phyloP scores from a whole-genome alignment of 2,329 filamentous ascomycete species.

The Diaporthe vaccinii region DNA sequence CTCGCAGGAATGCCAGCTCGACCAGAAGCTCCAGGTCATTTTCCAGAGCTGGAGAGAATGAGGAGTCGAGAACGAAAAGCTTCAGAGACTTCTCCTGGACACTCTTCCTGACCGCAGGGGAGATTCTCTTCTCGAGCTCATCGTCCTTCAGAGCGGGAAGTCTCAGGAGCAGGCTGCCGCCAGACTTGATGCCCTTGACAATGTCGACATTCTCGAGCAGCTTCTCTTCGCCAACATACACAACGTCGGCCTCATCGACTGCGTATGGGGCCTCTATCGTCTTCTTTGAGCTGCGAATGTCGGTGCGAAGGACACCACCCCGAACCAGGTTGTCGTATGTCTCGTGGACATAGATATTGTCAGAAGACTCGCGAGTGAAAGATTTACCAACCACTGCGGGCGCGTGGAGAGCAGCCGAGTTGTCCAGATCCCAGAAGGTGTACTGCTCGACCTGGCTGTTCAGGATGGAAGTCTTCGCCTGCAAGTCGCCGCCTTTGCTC shows the following conservation, averaged over 20 bases:
- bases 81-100: conserved; percentile 78
- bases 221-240: conserved; percentile 83
- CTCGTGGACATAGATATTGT: conserved; percentile 72
- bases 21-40: conserved; percentile 76
- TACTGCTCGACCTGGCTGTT: conserved; percentile 81
- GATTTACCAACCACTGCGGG: conserved; percentile 71
- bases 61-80: conserved; percentile 82
- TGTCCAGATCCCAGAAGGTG: conserved; percentile 92
- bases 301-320: conserved; percentile 86
- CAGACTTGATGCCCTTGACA: conserved; percentile 76
- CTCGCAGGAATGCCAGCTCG: conserved; percentile 86
- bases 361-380: conserved; percentile 80
- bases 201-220: conserved; percentile 85
- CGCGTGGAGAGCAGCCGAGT: conserved; percentile 75
- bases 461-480: conserved; percentile 54
- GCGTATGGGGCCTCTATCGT: conserved; percentile 88
- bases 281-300: conserved; percentile 86
- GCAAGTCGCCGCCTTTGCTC: conserved; percentile 57
- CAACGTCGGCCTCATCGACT: conserved; percentile 82
- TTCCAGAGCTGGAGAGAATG: conserved; percentile 76
- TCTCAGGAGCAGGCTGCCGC: conserved; percentile 81
- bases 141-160: conserved; percentile 87
- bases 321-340: conserved; percentile 74
- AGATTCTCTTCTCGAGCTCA: conserved; percentile 89
- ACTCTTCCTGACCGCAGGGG: conserved; percentile 76